Evolutionary conservation across 2,329 filamentous ascomycete genomes (phyloP), one percentile per base, ranked within the genome.

Genomic region (Massarina eburnea): DNA sequence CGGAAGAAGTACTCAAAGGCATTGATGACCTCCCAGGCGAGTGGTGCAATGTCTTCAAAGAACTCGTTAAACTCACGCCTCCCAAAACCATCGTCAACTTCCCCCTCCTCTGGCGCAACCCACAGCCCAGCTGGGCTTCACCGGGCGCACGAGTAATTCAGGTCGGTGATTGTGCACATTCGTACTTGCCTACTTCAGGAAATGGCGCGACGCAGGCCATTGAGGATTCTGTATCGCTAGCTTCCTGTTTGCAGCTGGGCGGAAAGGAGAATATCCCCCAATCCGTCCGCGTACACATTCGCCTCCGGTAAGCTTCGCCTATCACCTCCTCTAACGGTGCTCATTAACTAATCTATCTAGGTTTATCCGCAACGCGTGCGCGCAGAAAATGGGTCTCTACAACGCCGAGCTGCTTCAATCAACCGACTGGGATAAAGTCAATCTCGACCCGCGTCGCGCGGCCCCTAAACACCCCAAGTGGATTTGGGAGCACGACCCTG

Each of bases 141-240:
- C 71, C 72, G 1, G 64, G 50, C 5, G 72, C 66, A 9, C 71
- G 71, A 19, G 68, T 76, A 12, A 63, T 76, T 21, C 72, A 75
- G 47, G 72, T 76, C 22, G 73, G 74, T 22, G 74, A 76, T 39
- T 61, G 65, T 17, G 73, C 73, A 24, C 74, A 76, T 56, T 71
- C 72, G 10, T 76, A 72, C 55, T 65, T 76, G 4, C 74, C 73
- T 4, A 67, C 71, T 2, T 74, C 71, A 3, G 70, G 71, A 2
- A 76, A 75, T 44, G 74, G 74, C 35, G 74, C 73, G 2, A 76
- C 73, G 12, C 72, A 75, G 48, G 73, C 73, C n/a, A 75, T 76
- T 27, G 73, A 76, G 55, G 71, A 76, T 52, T 70, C 73, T 21
- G 65, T 76, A 21, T 70, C 72, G 9, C 57, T 78, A 42, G 74